phyloP scores from a whole-genome alignment of 2,329 filamentous ascomycete genomes.

The Aspergillus candidus region DNA sequence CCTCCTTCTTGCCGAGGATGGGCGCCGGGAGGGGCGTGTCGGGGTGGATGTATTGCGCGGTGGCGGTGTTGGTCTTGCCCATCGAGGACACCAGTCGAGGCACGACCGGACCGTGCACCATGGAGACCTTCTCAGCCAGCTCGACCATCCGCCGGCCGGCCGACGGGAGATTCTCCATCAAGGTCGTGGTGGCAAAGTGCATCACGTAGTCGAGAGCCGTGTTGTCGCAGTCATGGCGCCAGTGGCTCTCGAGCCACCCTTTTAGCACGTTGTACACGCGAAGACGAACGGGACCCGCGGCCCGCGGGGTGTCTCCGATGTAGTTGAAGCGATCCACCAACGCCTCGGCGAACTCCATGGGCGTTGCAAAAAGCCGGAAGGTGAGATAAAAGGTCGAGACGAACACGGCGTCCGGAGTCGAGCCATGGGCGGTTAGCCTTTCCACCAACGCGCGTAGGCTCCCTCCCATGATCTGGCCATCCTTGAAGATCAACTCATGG shows the following conservation, averaged over 20 bases:
- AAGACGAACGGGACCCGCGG: slow-evolving; percentile 74
- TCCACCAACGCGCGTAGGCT: slow-evolving; percentile 89
- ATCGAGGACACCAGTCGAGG: slow-evolving; percentile 79
- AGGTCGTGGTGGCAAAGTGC: slow-evolving; percentile 68
- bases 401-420: slow-evolving; percentile 84
- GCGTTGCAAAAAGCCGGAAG: slow-evolving; percentile 86
- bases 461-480: slow-evolving; percentile 89
- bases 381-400: slow-evolving; percentile 95
- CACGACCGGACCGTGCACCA: slow-evolving; percentile 66
- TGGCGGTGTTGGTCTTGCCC: slow-evolving; percentile 76
- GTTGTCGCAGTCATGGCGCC: slow-evolving; percentile 75
- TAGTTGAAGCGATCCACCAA: slow-evolving; percentile 93
- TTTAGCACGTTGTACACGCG: slow-evolving; percentile 97
- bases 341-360: slow-evolving; percentile 68
- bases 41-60: slow-evolving; percentile 62
- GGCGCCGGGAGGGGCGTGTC: slow-evolving; percentile 67
- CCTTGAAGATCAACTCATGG: slow-evolving; percentile 89
- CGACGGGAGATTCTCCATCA: slow-evolving; percentile 63
- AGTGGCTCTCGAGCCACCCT: slow-evolving; percentile 93
- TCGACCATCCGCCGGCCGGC: slow-evolving; percentile 77
- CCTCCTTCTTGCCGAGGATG: slow-evolving; percentile 68
- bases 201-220: slow-evolving; percentile 69
- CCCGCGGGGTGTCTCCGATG: slow-evolving; percentile 67
- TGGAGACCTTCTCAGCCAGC: slow-evolving; percentile 70
- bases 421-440: slow-evolving; percentile 84